A percentile compares a stretch with the other conserved stretches of the same genome.
Evolutionary conservation across 805 yeast species (phyloP).

Genomic region (Yamadazyma nakazawae): DNA sequence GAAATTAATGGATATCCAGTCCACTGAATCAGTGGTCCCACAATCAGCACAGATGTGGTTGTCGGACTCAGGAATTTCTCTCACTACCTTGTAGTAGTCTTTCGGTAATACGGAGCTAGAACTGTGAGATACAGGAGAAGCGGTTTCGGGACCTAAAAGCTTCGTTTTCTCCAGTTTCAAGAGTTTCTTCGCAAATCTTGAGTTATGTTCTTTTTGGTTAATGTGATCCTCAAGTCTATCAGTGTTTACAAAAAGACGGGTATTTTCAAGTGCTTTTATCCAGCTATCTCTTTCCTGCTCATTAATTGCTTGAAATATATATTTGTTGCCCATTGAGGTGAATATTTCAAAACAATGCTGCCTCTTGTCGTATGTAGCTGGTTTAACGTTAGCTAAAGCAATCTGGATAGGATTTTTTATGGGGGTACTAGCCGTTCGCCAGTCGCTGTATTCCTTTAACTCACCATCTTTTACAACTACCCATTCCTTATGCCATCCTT

Average conservation of each 20-base stretch:
- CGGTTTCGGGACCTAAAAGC: constrained; percentile 11
- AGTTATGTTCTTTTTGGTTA: constrained; percentile 8
- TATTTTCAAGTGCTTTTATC: constrained; percentile 60
- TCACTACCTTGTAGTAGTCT: constrained; percentile 37
- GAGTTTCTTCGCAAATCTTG: constrained; percentile 3
- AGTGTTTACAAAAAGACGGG: constrained; percentile 33
- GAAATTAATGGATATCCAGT: constrained; percentile 82
- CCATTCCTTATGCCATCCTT: constrained; percentile 90
- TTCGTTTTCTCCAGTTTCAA: constrained; percentile 16
- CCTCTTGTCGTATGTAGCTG: constrained; percentile 44
- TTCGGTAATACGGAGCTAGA: constrained; percentile 22
- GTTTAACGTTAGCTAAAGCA: constrained; percentile 62
- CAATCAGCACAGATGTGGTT: constrained; percentile 80
- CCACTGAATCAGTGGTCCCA: constrained; percentile 59
- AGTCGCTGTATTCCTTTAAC: constrained; percentile 69
- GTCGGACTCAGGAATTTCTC: constrained; percentile 42
- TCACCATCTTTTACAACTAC: constrained; percentile 69
- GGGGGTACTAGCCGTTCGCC: constrained; percentile 66
- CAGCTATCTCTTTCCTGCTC: constrained; percentile 67
- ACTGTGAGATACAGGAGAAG: constrained; percentile 31
- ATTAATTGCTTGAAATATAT: constrained; percentile 70
- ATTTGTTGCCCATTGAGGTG: constrained; percentile 62
- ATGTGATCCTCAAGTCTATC: constrained; percentile 8
- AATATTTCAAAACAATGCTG: constrained; percentile 70
- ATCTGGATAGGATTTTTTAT: constrained; percentile 68